Percentiles rank a stretch among this genome's conserved stretches.
Conservation (phyloP, 306 rosid species). For the Amphicarpaea edgeworthii region DNA sequence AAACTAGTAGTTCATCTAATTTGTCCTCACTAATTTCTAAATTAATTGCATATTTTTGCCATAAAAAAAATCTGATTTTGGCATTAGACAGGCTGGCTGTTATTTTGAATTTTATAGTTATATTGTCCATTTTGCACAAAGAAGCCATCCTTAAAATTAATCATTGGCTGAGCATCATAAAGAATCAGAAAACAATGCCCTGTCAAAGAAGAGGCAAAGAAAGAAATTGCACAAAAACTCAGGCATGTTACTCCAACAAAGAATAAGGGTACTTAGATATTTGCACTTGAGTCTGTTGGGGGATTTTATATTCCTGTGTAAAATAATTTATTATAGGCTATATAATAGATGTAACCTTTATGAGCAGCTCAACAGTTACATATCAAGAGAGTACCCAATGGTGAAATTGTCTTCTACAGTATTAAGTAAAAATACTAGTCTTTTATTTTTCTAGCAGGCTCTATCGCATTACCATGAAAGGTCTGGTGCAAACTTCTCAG, state of each 20-base stretch:
- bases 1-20: slow-evolving; percentile 3
- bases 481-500: slow-evolving; percentile 99
- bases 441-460: slow-evolving; percentile 8
- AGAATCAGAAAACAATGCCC: slow-evolving; percentile 7
- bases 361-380: slow-evolving; percentile 37
- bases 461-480: slow-evolving; percentile 79
- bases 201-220: slow-evolving; percentile 16
- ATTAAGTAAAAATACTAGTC: background rate
- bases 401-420: slow-evolving; percentile 16
- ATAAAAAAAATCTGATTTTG: background rate
- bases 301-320: background rate
- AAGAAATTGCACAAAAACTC: slow-evolving; percentile 1
- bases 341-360: slow-evolving; percentile 28
- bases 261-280: background rate
- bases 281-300: background rate
- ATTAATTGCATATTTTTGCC: background rate
- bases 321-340: background rate
- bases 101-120: slow-evolving; percentile 2
- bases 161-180: background rate
- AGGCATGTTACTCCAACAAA: background rate
- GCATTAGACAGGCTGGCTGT: background rate
- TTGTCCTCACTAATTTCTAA: background rate
- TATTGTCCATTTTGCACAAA: background rate
- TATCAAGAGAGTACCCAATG: slow-evolving; percentile 25
- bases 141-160: background rate